Evolutionary conservation across 1,284 basidiomycete genomes (phyloP), one percentile per base, ranked within the genome.

Genomic region (Rhodotorula sp.): DNA sequence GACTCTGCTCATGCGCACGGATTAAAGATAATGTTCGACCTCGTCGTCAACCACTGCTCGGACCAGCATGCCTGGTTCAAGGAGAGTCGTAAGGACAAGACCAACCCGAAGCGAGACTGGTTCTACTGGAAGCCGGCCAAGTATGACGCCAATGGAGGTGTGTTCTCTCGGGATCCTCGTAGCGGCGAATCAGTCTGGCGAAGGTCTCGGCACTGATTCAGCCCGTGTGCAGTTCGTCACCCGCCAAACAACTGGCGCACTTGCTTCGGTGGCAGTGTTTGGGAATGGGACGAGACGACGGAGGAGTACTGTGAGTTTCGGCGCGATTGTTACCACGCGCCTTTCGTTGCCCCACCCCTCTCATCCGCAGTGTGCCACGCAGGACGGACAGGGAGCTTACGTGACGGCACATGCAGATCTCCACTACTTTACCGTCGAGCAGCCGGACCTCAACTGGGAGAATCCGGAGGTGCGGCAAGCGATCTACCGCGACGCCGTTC

Each of bases 401-500:
- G 12, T 14, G 6, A 14, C 12, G 12, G 10, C 39, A 43, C 12
- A 2, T 43, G 39, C 39, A 43, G 39, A 43, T 79, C 85, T 91
- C 61, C 90, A 91, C 80, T 79, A 91, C 15, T 92, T 88, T 80
- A 84, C 87, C 74, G 79, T 83, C 18, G 86, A 88, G 74, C 91
- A 91, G 82, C 91, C 90, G 0, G 91, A 92, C 80, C 81, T 91
- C 48, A 91, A 92, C 81, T 92, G 90, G 90, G 87, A 89, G 58
- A 88, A 90, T 78, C 84, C 85, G 1, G 85, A 85, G 51, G 87
- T 90, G 18, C 82, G 87, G 43, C 83, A 85, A 52, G 68, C 68
- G 1, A 60, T 74, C 15, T 70, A 91, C 34, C 87, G 85, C 82
- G 86, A 87, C 57, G 81, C 88, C 54, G 88, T 92, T 85, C 80